Percentiles rank a stretch among this genome's conserved stretches.
These are phyloP conservation scores for Suillus alpinus DNA, from an alignment of 768 basidiomycete species.

Conservation along the genomic window DNA sequence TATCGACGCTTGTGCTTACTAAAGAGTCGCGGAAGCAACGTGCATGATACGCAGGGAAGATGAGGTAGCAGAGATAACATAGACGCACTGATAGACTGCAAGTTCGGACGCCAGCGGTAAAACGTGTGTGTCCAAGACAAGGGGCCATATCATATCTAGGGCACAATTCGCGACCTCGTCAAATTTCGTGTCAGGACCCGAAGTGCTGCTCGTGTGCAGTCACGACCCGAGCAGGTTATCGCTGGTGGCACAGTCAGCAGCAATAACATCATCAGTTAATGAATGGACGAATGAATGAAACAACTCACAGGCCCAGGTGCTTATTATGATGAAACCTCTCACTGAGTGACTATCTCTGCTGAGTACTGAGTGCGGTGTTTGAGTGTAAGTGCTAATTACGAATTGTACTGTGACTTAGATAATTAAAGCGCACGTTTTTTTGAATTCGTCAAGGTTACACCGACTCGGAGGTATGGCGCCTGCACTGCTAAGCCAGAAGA, in stretches of 20 bases:
- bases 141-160: neutral
- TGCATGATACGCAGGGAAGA: neutral
- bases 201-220: neutral
- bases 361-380: neutral
- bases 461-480: neutral
- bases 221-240: conserved; percentile 3
- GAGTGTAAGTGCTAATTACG: neutral
- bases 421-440: neutral
- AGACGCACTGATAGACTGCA: neutral
- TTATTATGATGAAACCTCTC: neutral
- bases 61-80: neutral
- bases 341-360: neutral
- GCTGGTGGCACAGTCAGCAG: neutral
- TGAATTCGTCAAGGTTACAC: conserved; percentile 1
- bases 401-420: neutral
- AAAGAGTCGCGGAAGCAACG: neutral
- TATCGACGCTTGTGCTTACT: neutral
- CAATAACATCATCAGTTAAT: neutral
- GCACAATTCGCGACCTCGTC: conserved; percentile 1
- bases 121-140: neutral
- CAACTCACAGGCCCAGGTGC: neutral
- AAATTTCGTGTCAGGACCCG: neutral
- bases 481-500: conserved; percentile 35
- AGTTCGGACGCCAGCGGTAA: too few species aligned
- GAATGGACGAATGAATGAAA: neutral